Evolutionary conservation across 208 protist genomes (phyloP).

Genomic region (Crithidia mellificae): DNA sequence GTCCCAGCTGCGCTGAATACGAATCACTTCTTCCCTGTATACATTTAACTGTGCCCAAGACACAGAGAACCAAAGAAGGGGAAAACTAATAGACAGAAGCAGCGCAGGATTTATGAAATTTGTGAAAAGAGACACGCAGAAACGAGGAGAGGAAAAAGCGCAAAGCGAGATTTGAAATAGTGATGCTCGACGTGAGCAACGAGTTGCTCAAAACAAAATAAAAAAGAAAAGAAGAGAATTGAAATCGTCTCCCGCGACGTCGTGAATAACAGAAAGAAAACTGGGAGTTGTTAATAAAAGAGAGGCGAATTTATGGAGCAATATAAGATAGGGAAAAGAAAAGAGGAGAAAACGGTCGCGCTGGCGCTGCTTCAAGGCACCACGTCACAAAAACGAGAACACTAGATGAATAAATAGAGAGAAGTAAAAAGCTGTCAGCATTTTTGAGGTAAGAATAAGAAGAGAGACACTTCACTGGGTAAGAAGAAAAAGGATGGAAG

Average conservation of each 20-base stretch:
- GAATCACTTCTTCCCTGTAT: no score
- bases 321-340: constrained; percentile 28
- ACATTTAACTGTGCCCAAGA: no score
- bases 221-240: neutral
- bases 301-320: no score
- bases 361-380: constrained; percentile 1
- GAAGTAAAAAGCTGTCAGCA: constrained; percentile 2
- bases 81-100: no score
- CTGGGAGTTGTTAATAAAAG: constrained; percentile 3
- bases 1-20: no score
- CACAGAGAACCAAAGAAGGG: no score
- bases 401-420: constrained; percentile 1
- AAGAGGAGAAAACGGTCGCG: constrained; percentile 10
- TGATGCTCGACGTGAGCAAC: neutral
- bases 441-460: constrained; percentile 16
- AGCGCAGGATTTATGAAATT: no score
- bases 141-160: no score
- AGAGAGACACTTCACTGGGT: neutral
- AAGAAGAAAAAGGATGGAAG: neutral
- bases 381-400: neutral
- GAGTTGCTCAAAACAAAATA: neutral
- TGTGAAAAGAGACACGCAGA: neutral
- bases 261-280: neutral
- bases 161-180: no score
- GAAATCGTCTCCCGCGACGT: neutral